A percentile compares a stretch with the other conserved stretches of the same genome.
Conservation (phyloP, 1,284 basidiomycete genomes). For the Laetiporus sulphureus region DNA sequence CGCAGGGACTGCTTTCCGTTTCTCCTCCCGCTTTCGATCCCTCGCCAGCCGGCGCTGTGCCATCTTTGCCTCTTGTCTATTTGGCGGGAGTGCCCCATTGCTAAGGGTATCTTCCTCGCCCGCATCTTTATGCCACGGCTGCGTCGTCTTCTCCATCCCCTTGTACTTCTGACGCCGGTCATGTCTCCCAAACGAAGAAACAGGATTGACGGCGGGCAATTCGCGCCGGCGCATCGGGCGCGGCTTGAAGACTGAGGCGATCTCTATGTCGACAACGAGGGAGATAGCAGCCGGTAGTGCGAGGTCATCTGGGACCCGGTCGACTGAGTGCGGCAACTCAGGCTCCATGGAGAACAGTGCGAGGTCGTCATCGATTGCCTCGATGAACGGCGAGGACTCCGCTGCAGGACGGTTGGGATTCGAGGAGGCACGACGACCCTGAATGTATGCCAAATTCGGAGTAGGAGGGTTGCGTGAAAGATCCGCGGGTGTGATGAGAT, state of each 20-base stretch:
- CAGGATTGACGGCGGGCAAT: slow-evolving; percentile 21
- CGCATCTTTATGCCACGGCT: slow-evolving; percentile 19
- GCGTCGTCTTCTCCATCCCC: slow-evolving; percentile 20
- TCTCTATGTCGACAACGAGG: slow-evolving; percentile 52
- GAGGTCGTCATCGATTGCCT: slow-evolving; percentile 27
- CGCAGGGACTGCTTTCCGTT: slow-evolving; percentile 10
- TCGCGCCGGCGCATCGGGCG: slow-evolving; percentile 48
- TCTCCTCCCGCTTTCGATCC: slow-evolving; percentile 41
- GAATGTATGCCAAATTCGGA: no score
- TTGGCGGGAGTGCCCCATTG: slow-evolving; percentile 5
- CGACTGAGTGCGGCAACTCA: slow-evolving; percentile 28
- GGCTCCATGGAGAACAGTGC: slow-evolving; percentile 44
- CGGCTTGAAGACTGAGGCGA: slow-evolving; percentile 64
- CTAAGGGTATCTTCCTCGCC: not conserved
- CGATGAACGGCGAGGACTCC: slow-evolving; percentile 24
- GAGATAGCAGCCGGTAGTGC: slow-evolving; percentile 7
- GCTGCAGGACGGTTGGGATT: slow-evolving; percentile 19
- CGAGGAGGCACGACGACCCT: slow-evolving; percentile 11
- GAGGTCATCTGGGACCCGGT: slow-evolving; percentile 14
- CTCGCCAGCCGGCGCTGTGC: slow-evolving; percentile 39
- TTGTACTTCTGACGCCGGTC: slow-evolving; percentile 31
- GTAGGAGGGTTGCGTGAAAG: slow-evolving; percentile 6
- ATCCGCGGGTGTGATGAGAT: slow-evolving; percentile 11
- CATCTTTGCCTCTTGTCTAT: slow-evolving; percentile 26
- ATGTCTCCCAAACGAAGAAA: slow-evolving; percentile 24